Percentiles rank a stretch among this genome's conserved stretches.
Conservation (phyloP, 2,329 filamentous ascomycete genomes). For the Phialocephala sp. region DNA sequence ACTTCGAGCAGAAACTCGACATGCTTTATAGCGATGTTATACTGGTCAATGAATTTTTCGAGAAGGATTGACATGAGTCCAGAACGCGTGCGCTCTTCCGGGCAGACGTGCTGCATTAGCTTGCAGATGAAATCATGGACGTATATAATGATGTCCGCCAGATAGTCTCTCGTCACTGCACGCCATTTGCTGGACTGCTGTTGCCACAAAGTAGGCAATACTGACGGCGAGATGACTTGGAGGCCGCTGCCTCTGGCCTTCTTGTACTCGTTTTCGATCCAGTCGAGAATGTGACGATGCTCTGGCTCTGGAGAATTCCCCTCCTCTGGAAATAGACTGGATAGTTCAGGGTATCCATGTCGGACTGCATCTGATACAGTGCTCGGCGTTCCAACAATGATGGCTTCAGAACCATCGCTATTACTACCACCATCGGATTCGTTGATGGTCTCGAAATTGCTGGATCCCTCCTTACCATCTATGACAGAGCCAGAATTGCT, state of each 20-base stretch:
- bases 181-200: slow-evolving; percentile 49
- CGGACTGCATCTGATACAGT: background rate
- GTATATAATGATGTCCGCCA: slow-evolving; percentile 55
- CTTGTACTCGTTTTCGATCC: slow-evolving; percentile 23
- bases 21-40: slow-evolving; percentile 55
- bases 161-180: slow-evolving; percentile 52
- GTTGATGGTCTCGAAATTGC: no score
- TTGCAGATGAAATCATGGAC: slow-evolving; percentile 55
- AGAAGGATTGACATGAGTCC: slow-evolving; percentile 43
- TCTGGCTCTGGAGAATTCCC: background rate
- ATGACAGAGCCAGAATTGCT: no score
- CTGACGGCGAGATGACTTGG: slow-evolving; percentile 18
- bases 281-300: slow-evolving; percentile 14
- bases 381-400: background rate
- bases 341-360: background rate
- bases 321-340: background rate
- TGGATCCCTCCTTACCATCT: background rate
- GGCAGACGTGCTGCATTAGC: slow-evolving; percentile 23
- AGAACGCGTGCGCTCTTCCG: slow-evolving; percentile 50
- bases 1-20: slow-evolving; percentile 57
- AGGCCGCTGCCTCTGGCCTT: slow-evolving; percentile 26
- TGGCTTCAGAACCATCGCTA: background rate
- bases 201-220: slow-evolving; percentile 25
- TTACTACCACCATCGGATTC: background rate
- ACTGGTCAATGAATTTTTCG: slow-evolving; percentile 48